Evolutionary conservation across 306 rosid species (phyloP).

Genomic region (Malus asiatica): DNA sequence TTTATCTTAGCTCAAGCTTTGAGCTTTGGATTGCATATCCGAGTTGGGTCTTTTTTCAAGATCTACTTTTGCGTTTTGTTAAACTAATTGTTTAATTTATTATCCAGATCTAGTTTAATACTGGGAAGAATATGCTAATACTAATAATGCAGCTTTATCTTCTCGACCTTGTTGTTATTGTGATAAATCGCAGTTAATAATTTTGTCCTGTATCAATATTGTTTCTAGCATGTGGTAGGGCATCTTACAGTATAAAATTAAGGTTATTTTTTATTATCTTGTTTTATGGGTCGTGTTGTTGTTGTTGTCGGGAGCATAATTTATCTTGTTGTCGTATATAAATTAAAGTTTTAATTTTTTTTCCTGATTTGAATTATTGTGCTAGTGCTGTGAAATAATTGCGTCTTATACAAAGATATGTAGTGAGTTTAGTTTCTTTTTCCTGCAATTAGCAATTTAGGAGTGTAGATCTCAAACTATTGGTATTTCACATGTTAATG

Average conservation of each 20-base stretch:
- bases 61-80: background rate
- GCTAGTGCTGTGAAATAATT: background rate
- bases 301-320: background rate
- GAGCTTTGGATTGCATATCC: background rate
- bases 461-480: background rate
- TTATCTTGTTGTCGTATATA: background rate
- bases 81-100: background rate
- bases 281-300: background rate
- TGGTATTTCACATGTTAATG: background rate
- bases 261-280: background rate
- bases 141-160: background rate
- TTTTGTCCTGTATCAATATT: slow-evolving; percentile 18
- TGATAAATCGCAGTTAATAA: slow-evolving; percentile 1
- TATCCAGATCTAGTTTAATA: slow-evolving; percentile 10
- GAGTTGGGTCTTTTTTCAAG: background rate
- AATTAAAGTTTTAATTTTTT: background rate
- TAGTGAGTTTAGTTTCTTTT: background rate
- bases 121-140: background rate
- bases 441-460: background rate
- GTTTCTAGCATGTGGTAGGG: slow-evolving; percentile 1
- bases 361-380: background rate
- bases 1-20: background rate
- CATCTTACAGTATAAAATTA: background rate
- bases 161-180: background rate
- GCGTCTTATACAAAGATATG: too few relatives aligned